A percentile compares a stretch with the other conserved stretches of the same genome.
Conservation (phyloP, 1,139 yeast genomes). For the Candida dubliniensis region DNA sequence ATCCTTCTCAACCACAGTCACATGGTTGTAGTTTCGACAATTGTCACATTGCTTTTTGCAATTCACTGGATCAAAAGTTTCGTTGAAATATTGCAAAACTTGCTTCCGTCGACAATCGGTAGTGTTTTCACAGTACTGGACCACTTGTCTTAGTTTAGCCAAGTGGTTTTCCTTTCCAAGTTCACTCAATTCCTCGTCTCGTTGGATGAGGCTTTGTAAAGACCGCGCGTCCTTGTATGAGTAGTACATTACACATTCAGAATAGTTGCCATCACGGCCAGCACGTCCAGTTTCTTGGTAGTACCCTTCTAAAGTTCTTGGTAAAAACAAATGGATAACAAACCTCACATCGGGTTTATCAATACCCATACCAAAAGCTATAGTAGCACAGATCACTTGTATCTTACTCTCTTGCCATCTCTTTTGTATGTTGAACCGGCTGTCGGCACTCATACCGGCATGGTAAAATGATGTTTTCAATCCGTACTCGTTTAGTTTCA, state of each 20-base stretch:
- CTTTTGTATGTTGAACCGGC: slow-evolving; percentile 65
- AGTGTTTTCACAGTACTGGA: slow-evolving; percentile 87
- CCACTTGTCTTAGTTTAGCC: slow-evolving; percentile 76
- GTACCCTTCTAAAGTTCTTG: slow-evolving; percentile 90
- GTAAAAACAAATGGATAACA: slow-evolving; percentile 87
- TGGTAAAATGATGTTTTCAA: slow-evolving; percentile 77
- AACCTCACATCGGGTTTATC: slow-evolving; percentile 94
- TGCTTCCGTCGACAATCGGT: slow-evolving; percentile 90
- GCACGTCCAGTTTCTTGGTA: slow-evolving; percentile 99
- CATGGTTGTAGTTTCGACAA: slow-evolving; percentile 53
- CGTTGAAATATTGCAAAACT: slow-evolving; percentile 88
- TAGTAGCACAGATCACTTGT: slow-evolving; percentile 90
- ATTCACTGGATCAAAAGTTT: slow-evolving; percentile 62
- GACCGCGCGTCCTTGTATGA: slow-evolving; percentile 74
- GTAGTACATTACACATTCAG: slow-evolving; percentile 82
- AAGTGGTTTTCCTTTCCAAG: slow-evolving; percentile 76
- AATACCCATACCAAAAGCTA: slow-evolving; percentile 99
- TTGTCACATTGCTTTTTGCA: slow-evolving; percentile 85
- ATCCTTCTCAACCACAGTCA: slow-evolving; percentile 57
- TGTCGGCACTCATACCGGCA: slow-evolving; percentile 88
- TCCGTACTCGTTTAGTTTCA: slow-evolving; percentile 58
- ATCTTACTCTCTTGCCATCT: slow-evolving; percentile 77
- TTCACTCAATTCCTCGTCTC: slow-evolving; percentile 66
- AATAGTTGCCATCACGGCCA: slow-evolving; percentile 85
- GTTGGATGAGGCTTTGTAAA: slow-evolving; percentile 72